These are phyloP conservation scores for Pseudogymnoascus sp. DNA, from an alignment of 2,329 filamentous ascomycete species.

Conservation along the genomic window DNA sequence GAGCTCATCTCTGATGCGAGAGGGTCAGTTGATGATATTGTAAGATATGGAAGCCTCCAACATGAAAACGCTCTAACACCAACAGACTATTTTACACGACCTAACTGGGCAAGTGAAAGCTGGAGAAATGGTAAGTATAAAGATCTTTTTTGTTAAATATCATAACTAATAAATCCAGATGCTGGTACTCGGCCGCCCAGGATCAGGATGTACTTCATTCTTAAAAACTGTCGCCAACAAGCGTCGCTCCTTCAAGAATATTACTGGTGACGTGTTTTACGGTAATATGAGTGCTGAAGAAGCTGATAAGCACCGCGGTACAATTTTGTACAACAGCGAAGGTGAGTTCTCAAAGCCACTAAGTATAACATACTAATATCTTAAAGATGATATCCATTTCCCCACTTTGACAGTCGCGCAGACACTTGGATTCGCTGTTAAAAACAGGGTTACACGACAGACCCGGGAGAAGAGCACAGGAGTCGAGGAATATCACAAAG, in stretches of 20 bases:
- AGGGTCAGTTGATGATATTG: not conserved
- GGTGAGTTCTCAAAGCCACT: conserved; percentile 52
- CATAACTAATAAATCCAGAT: conserved; percentile 57
- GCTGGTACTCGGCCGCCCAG: conserved; percentile 59
- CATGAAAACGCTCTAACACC: not conserved
- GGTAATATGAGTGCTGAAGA: conserved; percentile 38
- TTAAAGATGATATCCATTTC: conserved; percentile 51
- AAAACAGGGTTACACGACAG: conserved; percentile 51
- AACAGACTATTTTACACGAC: conserved; percentile 11
- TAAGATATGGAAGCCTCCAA: not conserved
- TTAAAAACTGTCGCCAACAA: conserved; percentile 62
- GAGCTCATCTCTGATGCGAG: conserved; percentile 2
- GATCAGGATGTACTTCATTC: conserved; percentile 62
- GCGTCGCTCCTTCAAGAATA: conserved; percentile 47
- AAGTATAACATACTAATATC: conserved; percentile 57
- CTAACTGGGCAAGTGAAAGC: conserved; percentile 11
- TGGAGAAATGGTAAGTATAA: conserved; percentile 12
- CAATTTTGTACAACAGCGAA: conserved; percentile 49
- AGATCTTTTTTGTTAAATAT: conserved; percentile 36
- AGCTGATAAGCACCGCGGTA: conserved; percentile 41
- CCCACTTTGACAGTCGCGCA: conserved; percentile 42
- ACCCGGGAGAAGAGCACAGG: conserved; percentile 34
- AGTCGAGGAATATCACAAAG: conserved; percentile 38
- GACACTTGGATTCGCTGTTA: conserved; percentile 47
- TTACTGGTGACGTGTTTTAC: conserved; percentile 52